Evolutionary conservation across 2,329 filamentous ascomycete genomes (phyloP), one percentile per base, ranked within the genome.

Genomic region (Dothideomycetes sp.): DNA sequence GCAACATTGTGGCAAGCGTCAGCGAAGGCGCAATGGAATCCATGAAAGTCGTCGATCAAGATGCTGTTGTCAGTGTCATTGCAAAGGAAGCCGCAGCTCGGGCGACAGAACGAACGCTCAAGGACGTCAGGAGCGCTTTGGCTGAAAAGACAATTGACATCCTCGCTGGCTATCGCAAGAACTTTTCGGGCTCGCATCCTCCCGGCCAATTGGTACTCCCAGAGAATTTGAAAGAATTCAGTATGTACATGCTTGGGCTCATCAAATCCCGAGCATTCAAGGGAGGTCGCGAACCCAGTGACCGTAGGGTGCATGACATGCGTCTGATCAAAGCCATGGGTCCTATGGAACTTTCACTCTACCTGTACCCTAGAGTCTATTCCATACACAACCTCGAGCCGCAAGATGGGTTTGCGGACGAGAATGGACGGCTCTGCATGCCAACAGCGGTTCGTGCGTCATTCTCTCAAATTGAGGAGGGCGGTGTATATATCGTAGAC

Each of bases 41-140:
- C 17, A 85, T 96, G 77, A 91, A 88, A 54, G 91, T 87, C 56
- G 81, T 96, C 31, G 91, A 98, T 56, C 89, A 98, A 59, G 91
- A 98, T 60, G 88, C 91, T 5, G 85, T 98, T 17, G 75, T 89
- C 43, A 76, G 77, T 29, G 76, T 96, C 42, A 77, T 98, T 43
- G 87, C 89, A 34, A 96, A 96, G 66, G 89, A 98, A 60, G 86
- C 88, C 30, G 84, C 86, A 31, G 80, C 84, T n/a, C 87, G 86
- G 59, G 79, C 94, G 50, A 70, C 79, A 59, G 64, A 93, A 69
- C 63, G 79, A 60, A 68, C 76, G 4, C 70, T 95, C 40, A 94
- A 94, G 54, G 89, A 96, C 44, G 81, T 94, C 42, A 77, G 91
- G 12, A 77, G 79, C 44, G 78, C 76, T 41, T 68, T 98, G 22